Evolutionary conservation across 257 asterid genomes (phyloP).

Genomic region (Primulina eburnea): DNA sequence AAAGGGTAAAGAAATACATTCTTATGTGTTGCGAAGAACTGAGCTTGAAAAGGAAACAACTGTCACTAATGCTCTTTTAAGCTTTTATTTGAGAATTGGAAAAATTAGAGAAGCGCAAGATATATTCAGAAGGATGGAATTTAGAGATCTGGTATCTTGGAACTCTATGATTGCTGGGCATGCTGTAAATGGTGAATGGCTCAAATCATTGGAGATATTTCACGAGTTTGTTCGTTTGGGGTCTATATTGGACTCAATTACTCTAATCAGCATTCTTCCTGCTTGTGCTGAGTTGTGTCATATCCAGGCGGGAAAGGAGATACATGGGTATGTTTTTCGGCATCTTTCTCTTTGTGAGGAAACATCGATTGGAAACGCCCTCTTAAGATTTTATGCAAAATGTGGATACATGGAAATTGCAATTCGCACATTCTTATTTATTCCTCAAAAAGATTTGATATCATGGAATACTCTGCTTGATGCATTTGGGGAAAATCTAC

Average conservation of each 20-base stretch:
- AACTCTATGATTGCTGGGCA: slow-evolving; percentile 71
- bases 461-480: slow-evolving; percentile 87
- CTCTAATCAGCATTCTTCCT: slow-evolving; percentile 71
- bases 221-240: slow-evolving; percentile 34
- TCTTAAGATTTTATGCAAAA: slow-evolving; percentile 63
- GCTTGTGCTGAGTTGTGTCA: slow-evolving; percentile 49
- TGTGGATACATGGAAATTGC: slow-evolving; percentile 53
- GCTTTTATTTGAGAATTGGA: slow-evolving; percentile 64
- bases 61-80: slow-evolving; percentile 63
- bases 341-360: slow-evolving; percentile 37
- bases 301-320: slow-evolving; percentile 60
- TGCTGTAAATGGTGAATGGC: slow-evolving; percentile 54
- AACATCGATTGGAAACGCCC: slow-evolving; percentile 64
- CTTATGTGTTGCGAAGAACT: slow-evolving; percentile 52
- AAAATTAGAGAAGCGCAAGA: slow-evolving; percentile 41
- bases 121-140: slow-evolving; percentile 49
- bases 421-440: slow-evolving; percentile 38
- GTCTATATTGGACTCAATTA: slow-evolving; percentile 50
- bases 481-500: slow-evolving; percentile 46
- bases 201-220: slow-evolving; percentile 50
- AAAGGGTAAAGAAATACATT: slow-evolving; percentile 62
- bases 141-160: slow-evolving; percentile 73
- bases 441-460: slow-evolving; percentile 53
- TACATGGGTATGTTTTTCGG: slow-evolving; percentile 66
- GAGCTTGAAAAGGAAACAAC: slow-evolving; percentile 44